Percentiles rank a stretch among this genome's conserved stretches.
Conservation (phyloP, 306 rosid species). For the Dicorynia guianensis region DNA sequence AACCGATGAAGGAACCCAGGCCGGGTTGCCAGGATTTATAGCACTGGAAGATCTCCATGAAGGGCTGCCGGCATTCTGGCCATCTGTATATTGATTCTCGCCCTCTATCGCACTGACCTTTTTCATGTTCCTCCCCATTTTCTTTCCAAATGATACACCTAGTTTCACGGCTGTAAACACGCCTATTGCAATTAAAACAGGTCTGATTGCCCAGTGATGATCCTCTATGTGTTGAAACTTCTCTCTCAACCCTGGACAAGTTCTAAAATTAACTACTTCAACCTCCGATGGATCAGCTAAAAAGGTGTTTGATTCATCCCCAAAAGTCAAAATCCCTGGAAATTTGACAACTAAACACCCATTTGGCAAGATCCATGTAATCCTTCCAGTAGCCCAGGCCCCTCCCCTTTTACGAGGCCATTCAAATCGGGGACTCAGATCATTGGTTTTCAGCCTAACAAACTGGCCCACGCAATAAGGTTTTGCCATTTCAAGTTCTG, state of each 20-base stretch:
- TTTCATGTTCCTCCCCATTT: conserved; percentile 57
- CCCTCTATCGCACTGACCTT: conserved; percentile 48
- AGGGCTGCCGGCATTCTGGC: conserved; percentile 55
- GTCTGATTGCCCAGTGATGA: conserved; percentile 90
- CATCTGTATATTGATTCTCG: conserved; percentile 54
- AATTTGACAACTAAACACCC: conserved; percentile 83
- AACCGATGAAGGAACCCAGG: conserved; percentile 77
- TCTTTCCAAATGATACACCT: conserved; percentile 67
- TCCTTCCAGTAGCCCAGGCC: conserved; percentile 72
- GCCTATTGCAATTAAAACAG: conserved; percentile 73
- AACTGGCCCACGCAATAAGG: conserved; percentile 79
- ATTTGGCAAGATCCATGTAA: conserved; percentile 82
- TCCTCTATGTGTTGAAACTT: conserved; percentile 93
- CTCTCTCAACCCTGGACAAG: conserved; percentile 71
- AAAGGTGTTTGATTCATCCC: conserved; percentile 58
- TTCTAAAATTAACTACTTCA: conserved; percentile 65
- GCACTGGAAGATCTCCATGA: conserved; percentile 33
- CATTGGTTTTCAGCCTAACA: conserved; percentile 66
- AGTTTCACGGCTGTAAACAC: conserved; percentile 75
- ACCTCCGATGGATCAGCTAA: conserved; percentile 93
- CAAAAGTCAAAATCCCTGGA: conserved; percentile 72
- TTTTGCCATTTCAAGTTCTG: conserved; percentile 80
- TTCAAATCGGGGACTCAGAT: conserved; percentile 75
- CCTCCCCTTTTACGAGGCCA: conserved; percentile 78
- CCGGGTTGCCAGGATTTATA: conserved; percentile 37